These are phyloP conservation scores for Lichenothelia convexa DNA, from an alignment of 495 filamentous ascomycete genomes.

Conservation along the genomic window DNA sequence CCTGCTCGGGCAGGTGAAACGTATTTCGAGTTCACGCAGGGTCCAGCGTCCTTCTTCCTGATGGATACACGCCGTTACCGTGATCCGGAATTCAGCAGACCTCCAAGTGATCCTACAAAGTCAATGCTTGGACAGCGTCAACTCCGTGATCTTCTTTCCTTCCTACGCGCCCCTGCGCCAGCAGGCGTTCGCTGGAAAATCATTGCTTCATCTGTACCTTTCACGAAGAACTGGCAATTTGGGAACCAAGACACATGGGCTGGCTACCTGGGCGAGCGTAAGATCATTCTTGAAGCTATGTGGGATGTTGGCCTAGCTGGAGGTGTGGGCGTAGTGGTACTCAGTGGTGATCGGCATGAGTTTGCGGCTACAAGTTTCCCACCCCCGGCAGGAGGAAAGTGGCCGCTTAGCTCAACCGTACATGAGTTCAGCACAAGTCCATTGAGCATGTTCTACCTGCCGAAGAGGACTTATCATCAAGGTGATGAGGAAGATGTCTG, in stretches of 20 bases:
- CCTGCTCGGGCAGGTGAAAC: conserved; percentile 38
- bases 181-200: conserved; percentile 84
- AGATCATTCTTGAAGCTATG: conserved; percentile 67
- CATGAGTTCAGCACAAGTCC: conserved; percentile 83
- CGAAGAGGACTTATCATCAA: conserved; percentile 64
- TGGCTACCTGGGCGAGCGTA: conserved; percentile 66
- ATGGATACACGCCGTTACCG: conserved; percentile 83
- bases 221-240: conserved; percentile 91
- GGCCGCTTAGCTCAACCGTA: conserved; percentile 41
- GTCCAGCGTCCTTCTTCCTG: conserved; percentile 86
- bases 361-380: conserved; percentile 85
- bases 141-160: conserved; percentile 58
- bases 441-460: conserved; percentile 81
- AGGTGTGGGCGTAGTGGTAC: conserved; percentile 59
- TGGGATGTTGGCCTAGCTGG: conserved; percentile 57
- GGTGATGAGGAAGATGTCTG: conserved; percentile 57
- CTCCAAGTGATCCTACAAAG: conserved; percentile 38
- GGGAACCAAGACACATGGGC: conserved; percentile 80
- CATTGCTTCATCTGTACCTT: conserved; percentile 69
- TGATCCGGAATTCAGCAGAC: conserved; percentile 31
- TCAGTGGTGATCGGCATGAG: conserved; percentile 86
- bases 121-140: conserved; percentile 76
- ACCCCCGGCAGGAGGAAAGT: conserved; percentile 35
- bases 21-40: conserved; percentile 75
- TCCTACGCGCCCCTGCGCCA: conserved; percentile 48